Percentiles rank a stretch among this genome's conserved stretches.
phyloP scores from a whole-genome alignment of 257 asterid species.

The Thymus quinquecostatus region DNA sequence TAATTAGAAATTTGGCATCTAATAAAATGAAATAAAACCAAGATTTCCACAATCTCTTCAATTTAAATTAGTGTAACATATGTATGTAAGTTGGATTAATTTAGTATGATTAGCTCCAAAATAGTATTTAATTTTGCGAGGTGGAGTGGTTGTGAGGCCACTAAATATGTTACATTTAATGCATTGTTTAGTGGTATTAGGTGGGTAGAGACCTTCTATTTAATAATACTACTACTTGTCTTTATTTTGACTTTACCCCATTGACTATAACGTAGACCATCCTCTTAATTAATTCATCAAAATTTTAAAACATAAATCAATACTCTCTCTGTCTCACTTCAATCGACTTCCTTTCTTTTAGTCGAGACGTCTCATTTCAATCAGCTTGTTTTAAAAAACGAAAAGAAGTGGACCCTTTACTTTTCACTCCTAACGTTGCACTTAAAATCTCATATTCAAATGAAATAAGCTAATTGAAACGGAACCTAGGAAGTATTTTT shows the following conservation, averaged over 20 bases:
- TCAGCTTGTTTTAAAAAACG: too few species aligned
- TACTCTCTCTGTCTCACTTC: too few species aligned
- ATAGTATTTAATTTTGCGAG: slow-evolving; percentile 43
- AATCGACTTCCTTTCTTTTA: too few species aligned
- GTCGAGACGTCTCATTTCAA: too few species aligned
- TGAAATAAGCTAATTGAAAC: too few species aligned
- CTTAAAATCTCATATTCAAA: too few species aligned
- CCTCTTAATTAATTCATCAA: background rate
- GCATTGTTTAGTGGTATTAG: slow-evolving; percentile 58
- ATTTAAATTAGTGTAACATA: background rate
- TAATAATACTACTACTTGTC: slow-evolving; percentile 32
- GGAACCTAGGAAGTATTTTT: background rate
- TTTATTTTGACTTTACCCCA: slow-evolving; percentile 39
- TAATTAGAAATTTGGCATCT: background rate
- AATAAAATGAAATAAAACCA: background rate
- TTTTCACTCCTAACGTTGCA: too few species aligned
- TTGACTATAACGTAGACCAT: slow-evolving; percentile 30
- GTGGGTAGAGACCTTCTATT: slow-evolving; percentile 38
- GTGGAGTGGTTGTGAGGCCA: slow-evolving; percentile 71
- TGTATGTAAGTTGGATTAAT: slow-evolving; percentile 18
- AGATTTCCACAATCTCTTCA: background rate
- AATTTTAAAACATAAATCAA: background rate
- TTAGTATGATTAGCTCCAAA: slow-evolving; percentile 33
- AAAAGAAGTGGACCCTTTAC: too few species aligned
- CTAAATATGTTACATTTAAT: slow-evolving; percentile 51